Conservation (phyloP, 1,139 yeast species). For the Sporopachydermia cereana region DNA sequence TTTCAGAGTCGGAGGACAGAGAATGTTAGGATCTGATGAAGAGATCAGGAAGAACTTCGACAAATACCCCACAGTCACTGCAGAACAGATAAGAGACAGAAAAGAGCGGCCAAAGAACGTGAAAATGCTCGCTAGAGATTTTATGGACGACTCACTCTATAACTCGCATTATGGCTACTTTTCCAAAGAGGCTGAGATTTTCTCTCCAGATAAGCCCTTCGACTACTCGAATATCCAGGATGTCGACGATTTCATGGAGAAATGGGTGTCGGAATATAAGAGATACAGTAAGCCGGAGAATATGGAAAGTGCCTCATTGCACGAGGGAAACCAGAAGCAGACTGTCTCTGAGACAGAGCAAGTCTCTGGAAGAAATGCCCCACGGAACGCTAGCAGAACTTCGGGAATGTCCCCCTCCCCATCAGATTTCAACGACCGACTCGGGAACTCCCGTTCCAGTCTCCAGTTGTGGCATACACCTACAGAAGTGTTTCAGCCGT, state of each 20-base stretch:
- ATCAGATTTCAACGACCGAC: not conserved
- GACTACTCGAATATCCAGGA: slow-evolving; percentile 47
- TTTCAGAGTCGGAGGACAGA: not conserved
- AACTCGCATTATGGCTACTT: slow-evolving; percentile 79
- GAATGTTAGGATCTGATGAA: slow-evolving; percentile 9
- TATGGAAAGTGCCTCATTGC: not conserved
- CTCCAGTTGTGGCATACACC: slow-evolving; percentile 88
- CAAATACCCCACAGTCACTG: slow-evolving; percentile 34
- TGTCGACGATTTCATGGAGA: slow-evolving; percentile 57
- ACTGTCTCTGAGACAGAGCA: slow-evolving; percentile 4
- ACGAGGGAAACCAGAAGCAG: not conserved
- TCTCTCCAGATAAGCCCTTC: slow-evolving; percentile 45
- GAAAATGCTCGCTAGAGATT: slow-evolving; percentile 65
- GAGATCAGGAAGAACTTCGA: slow-evolving; percentile 29
- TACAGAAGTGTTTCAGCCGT: slow-evolving; percentile 73
- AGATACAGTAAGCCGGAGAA: slow-evolving; percentile 33
- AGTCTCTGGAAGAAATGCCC: not conserved
- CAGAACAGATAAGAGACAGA: slow-evolving; percentile 35
- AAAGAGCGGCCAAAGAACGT: slow-evolving; percentile 45
- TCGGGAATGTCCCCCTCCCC: not conserved
- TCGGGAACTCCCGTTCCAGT: too few species aligned
- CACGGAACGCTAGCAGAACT: not conserved
- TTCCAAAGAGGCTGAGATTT: slow-evolving; percentile 66
- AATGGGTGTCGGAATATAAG: slow-evolving; percentile 58
- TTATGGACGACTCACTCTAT: slow-evolving; percentile 76